phyloP scores from a whole-genome alignment of 352 stramenopile species.

The Pythium apleroticum region DNA sequence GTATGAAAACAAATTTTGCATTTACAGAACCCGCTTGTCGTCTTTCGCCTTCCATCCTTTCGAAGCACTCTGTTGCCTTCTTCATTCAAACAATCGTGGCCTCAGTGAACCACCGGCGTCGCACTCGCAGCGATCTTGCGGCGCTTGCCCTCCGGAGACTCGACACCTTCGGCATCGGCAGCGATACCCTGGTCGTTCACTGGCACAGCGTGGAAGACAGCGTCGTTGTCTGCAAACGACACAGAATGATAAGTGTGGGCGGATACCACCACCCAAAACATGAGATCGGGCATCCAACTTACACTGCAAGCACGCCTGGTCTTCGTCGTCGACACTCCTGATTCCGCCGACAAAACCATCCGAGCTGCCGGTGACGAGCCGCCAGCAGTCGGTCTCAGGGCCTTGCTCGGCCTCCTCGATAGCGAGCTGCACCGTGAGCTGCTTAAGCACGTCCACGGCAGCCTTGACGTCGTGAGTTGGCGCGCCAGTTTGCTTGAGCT shows the following conservation, averaged over 20 bases:
- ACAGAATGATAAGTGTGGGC: too few relatives aligned
- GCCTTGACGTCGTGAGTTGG: conserved; percentile 85
- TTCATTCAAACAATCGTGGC: conserved; percentile 16
- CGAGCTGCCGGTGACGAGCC: too few relatives aligned
- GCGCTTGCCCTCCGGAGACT: conserved; percentile 19
- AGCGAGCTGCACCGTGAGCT: conserved; percentile 90
- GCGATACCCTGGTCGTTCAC: conserved; percentile 4
- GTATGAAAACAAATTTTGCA: conserved; percentile 14
- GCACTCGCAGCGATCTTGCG: conserved; percentile 15
- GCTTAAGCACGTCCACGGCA: conserved; percentile 93
- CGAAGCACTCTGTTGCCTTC: background rate
- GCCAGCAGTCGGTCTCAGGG: conserved; percentile 52
- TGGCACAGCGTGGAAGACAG: conserved; percentile 17
- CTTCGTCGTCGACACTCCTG: too few relatives aligned
- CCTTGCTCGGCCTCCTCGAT: conserved; percentile 76
- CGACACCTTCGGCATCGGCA: conserved; percentile 3
- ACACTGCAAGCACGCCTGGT: too few relatives aligned
- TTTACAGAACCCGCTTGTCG: background rate
- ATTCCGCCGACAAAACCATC: too few relatives aligned
- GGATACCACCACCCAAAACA: too few relatives aligned
- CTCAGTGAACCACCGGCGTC: conserved; percentile 15
- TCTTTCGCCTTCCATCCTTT: background rate
- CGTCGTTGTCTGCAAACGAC: conserved; percentile 19
- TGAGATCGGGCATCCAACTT: too few relatives aligned
- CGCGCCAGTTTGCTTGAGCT: conserved; percentile 96